phyloP scores from a whole-genome alignment of 805 yeast genomes.

The Lipomyces lipofer region DNA sequence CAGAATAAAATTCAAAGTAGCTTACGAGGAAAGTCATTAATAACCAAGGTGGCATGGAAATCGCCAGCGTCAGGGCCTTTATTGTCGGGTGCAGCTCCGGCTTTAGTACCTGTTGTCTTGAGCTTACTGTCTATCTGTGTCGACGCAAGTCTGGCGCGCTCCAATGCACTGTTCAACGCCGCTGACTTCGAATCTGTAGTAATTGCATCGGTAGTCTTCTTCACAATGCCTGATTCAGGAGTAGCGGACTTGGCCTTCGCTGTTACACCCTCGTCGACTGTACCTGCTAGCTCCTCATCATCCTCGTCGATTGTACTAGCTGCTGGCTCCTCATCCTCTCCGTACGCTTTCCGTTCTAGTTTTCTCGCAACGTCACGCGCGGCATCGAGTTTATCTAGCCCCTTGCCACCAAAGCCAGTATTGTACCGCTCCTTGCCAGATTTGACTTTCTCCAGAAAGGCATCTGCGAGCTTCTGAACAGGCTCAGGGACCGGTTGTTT shows the following conservation, averaged over 20 bases:
- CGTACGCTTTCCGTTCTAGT: conserved; percentile 53
- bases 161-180: conserved; percentile 24
- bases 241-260: conserved; percentile 10
- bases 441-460: conserved; percentile 61
- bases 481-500: conserved; percentile 56
- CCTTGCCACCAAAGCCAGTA: conserved; percentile 92
- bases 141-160: conserved; percentile 28
- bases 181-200: conserved; percentile 32
- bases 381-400: conserved; percentile 74
- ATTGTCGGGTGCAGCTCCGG: conserved; percentile 54
- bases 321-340: conserved; percentile 41
- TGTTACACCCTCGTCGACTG: conserved; percentile 27
- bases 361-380: conserved; percentile 53
- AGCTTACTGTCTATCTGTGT: conserved; percentile 32
- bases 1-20: neutral
- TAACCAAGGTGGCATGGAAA: conserved; percentile 67
- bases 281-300: conserved; percentile 33
- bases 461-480: conserved; percentile 51
- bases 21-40: conserved; percentile 77
- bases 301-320: conserved; percentile 35
- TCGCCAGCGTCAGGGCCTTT: conserved; percentile 56
- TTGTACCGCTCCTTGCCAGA: conserved; percentile 60
- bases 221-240: conserved; percentile 25
- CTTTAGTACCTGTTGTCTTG: conserved; percentile 41
- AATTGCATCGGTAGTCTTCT: conserved; percentile 27